Conservation (phyloP, 2,329 filamentous ascomycete species). For the Rutstroemia sp. region DNA sequence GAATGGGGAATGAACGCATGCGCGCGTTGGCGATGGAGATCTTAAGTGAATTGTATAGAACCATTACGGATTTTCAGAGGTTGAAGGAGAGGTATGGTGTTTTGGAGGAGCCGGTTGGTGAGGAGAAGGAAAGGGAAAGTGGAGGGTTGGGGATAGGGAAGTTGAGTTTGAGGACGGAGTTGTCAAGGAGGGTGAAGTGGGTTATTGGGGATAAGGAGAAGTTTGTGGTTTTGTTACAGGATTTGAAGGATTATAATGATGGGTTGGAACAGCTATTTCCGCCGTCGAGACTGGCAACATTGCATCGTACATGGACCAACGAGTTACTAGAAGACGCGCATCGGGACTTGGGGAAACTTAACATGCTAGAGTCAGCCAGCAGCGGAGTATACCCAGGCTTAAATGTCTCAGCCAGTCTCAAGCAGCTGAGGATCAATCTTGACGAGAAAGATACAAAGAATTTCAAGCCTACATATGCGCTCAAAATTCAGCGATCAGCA, state of each 20-base stretch:
- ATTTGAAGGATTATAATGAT: conserved; percentile 42
- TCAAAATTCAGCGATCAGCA: conserved; percentile 32
- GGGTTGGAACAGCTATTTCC: conserved; percentile 41
- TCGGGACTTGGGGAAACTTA: conserved; percentile 35
- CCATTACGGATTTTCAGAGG: conserved; percentile 38
- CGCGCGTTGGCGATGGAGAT: conserved; percentile 35
- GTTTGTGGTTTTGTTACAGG: conserved; percentile 34
- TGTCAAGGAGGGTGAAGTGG: conserved; percentile 34
- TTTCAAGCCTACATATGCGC: conserved; percentile 37
- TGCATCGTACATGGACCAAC: conserved; percentile 40
- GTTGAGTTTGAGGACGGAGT: conserved; percentile 16
- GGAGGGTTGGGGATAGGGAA: conserved; percentile 5
- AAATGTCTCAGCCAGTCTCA: conserved; percentile 36
- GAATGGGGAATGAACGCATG: conserved; percentile 30
- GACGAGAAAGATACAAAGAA: conserved; percentile 34
- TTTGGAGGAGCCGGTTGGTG: conserved; percentile 24
- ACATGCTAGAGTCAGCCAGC: conserved; percentile 36
- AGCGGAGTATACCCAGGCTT: conserved; percentile 37
- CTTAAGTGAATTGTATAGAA: conserved; percentile 36
- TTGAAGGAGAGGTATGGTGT: conserved; percentile 38
- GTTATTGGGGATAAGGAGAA: conserved; percentile 42
- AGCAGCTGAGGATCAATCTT: conserved; percentile 40
- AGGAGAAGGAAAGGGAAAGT: conserved; percentile 5
- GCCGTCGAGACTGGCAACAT: conserved; percentile 33
- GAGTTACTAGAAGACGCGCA: conserved; percentile 39